Percentiles rank a stretch among this genome's conserved stretches.
These are phyloP conservation scores for Sequoiadendron giganteum DNA, from an alignment of 75 land plant species.

Conservation along the genomic window DNA sequence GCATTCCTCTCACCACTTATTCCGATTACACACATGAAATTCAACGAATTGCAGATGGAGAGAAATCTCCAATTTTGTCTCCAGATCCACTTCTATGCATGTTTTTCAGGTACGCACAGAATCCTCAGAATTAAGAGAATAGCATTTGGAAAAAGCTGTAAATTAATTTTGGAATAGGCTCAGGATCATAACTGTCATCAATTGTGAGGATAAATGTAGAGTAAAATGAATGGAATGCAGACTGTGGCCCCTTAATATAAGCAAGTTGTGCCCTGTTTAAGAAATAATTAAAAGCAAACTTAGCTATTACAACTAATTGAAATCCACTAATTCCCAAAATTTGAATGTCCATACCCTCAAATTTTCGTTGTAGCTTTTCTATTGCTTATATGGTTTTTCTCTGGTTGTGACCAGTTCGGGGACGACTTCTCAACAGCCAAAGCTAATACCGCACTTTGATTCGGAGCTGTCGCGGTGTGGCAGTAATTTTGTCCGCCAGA, in stretches of 20 bases:
- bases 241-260: too few relatives aligned
- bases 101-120: conserved; percentile 30
- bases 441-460: conserved; percentile 45
- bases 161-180: too few relatives aligned
- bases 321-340: too few relatives aligned
- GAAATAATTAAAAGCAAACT: too few relatives aligned
- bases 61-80: conserved; percentile 25
- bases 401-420: conserved; percentile 32
- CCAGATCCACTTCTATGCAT: conserved; percentile 38
- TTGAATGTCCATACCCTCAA: neutral
- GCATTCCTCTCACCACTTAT: conserved; percentile 34
- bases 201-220: too few relatives aligned
- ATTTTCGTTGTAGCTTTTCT: neutral
- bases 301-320: too few relatives aligned
- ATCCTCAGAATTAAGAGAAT: neutral
- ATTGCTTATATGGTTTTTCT: neutral
- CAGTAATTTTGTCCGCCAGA: conserved; percentile 15
- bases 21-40: conserved; percentile 33
- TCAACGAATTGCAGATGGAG: conserved; percentile 36
- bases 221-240: too few relatives aligned
- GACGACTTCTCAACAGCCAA: conserved; percentile 34
- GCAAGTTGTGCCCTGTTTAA: too few relatives aligned
- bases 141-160: too few relatives aligned
- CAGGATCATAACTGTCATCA: too few relatives aligned
- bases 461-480: conserved; percentile 9